Conservation (phyloP, 202 grass and related monocot species). For the Bolboschoenoplectus hybrid region DNA sequence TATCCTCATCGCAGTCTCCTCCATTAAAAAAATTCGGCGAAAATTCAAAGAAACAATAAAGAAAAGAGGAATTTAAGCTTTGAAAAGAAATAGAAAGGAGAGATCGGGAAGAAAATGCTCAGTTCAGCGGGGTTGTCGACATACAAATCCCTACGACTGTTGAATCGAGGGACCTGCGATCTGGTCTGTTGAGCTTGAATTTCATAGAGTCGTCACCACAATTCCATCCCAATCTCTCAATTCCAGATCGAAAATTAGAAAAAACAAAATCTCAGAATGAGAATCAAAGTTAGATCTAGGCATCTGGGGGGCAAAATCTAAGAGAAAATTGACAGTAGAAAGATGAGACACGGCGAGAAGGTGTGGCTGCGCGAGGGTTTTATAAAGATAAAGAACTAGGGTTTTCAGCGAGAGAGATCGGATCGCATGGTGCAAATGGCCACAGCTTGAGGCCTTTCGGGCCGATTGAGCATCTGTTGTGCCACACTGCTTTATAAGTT, state of each 20-base stretch:
- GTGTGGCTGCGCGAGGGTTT: conserved; percentile 20
- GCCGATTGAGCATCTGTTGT: neutral
- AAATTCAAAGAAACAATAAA: neutral
- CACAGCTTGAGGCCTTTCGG: neutral
- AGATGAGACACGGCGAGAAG: neutral
- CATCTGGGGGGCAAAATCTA: neutral
- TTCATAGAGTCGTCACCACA: conserved; percentile 70
- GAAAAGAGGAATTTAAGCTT: neutral
- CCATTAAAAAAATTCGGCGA: neutral
- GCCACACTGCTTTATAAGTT: neutral
- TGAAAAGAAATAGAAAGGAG: neutral
- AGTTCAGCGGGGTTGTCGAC: conserved; percentile 76
- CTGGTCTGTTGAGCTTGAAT: conserved; percentile 99
- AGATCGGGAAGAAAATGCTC: conserved; percentile 46
- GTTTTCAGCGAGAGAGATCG: neutral
- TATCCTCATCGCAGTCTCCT: conserved; percentile 64
- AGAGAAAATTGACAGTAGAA: neutral
- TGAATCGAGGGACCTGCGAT: conserved; percentile 62
- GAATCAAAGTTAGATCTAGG: neutral
- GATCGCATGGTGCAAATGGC: neutral
- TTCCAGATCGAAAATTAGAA: neutral
- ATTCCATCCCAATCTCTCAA: conserved; percentile 47
- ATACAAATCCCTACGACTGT: conserved; percentile 60
- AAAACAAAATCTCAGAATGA: neutral
- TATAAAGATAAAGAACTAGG: conserved; percentile 27